Evolutionary conservation across 495 filamentous ascomycete genomes (phyloP).

Genomic region (Tuber microsphaerosporum): DNA sequence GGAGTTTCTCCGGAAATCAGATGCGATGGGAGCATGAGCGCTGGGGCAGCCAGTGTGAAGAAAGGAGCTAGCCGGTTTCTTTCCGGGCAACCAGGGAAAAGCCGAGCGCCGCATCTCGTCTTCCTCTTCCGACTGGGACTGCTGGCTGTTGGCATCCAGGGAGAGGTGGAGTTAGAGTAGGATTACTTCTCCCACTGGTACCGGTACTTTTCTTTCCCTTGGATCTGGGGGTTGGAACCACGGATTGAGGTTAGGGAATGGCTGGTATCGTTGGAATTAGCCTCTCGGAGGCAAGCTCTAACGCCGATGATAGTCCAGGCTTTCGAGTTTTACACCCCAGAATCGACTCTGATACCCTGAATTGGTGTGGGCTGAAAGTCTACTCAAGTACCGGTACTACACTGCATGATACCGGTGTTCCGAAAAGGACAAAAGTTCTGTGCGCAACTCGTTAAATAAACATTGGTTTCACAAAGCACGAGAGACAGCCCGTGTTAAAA

Average conservation of each 20-base stretch:
- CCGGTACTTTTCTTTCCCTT: conserved; percentile 7
- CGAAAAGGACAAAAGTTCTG: not conserved
- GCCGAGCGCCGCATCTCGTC: conserved; percentile 20
- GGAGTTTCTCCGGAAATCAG: conserved; percentile 32
- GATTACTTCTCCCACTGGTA: not conserved
- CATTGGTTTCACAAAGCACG: not conserved
- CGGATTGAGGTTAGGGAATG: conserved; percentile 25
- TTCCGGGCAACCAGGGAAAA: conserved; percentile 21
- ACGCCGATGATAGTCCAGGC: conserved; percentile 18
- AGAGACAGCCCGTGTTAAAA: not conserved
- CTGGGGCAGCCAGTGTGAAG: conserved; percentile 9
- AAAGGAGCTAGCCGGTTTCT: conserved; percentile 30
- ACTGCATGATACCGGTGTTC: not conserved
- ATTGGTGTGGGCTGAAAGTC: not conserved
- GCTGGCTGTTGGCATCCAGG: not conserved
- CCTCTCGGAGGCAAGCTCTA: conserved; percentile 18
- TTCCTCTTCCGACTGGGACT: not conserved
- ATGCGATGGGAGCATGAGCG: conserved; percentile 18
- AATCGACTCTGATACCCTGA: not conserved
- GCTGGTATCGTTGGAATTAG: conserved; percentile 16
- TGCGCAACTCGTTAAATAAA: not conserved
- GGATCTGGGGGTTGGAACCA: conserved; percentile 35
- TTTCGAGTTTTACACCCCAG: conserved; percentile 10
- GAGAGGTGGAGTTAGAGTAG: conserved; percentile 35
- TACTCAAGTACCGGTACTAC: not conserved